Evolutionary conservation across 2,329 filamentous ascomycete genomes (phyloP), one percentile per base, ranked within the genome.

Genomic region (Aureobasidium sp.): DNA sequence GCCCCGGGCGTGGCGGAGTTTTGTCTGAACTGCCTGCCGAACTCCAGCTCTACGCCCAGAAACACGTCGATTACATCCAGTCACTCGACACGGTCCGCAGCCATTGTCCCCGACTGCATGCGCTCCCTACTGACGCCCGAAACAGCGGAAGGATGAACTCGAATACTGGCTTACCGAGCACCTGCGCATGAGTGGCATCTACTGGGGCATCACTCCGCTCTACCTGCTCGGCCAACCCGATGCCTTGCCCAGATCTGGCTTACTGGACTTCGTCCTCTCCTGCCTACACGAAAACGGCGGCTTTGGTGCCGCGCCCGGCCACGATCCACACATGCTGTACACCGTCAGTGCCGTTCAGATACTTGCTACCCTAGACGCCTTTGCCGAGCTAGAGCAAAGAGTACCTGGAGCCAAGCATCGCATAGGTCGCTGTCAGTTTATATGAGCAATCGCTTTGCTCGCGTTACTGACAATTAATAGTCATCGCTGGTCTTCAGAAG

Each of bases 151-250:
- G 78, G 91, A 97, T 80, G 90, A 97, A 76, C 87, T 96, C 69
- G 91, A 97, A 75, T 99, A 97, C 79, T 97, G 93, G 89, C 82
- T 97, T 72, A 99, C 94, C 15, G 93, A 99, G 76, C 94, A 99
- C 74, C 82, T 99, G 67, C 91, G 94, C 64, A 83, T 99, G 63
- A 97, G 94, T 73, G 94, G 94, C 48, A 84, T 99, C 52, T 99
- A 99, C 76, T 99, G 94, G 94, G 94, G 94, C 15, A 78, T 99
- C 62, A 94, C 87, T 7, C 88, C 93, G 7, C 83, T 97, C 44
- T 89, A 96, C 78, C 82, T 97, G 31, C 85, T 99, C 63, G 84
- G 87, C 53, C 87, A 84, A 62, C 90, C 92, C 1, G 85, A 95
- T 65, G 91, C 88, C 3, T 83, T 99, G 11, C 88, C 93, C 12